phyloP scores from a whole-genome alignment of 768 basidiomycete genomes.

The Gelatoporia subvermispora region DNA sequence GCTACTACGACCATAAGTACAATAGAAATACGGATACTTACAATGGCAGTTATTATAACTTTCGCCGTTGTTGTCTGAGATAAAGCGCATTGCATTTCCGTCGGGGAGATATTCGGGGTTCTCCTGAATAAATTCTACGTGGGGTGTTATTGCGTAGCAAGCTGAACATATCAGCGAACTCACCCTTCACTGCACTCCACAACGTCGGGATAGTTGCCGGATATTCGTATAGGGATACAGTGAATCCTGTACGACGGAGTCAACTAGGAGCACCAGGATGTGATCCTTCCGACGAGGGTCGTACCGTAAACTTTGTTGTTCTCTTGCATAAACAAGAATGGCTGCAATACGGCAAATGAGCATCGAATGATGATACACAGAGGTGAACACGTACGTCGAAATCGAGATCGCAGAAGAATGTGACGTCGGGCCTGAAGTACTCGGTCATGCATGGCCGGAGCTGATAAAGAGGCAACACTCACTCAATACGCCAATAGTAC shows the following conservation, averaged over 20 bases:
- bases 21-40: slow-evolving; percentile 19
- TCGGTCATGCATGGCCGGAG: neutral
- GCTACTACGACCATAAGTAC: neutral
- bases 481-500: slow-evolving; percentile 52
- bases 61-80: slow-evolving; percentile 51
- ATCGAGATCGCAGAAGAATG: slow-evolving; percentile 53
- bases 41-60: slow-evolving; percentile 58
- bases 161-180: slow-evolving; percentile 1
- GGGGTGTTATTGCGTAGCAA: neutral
- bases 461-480: slow-evolving; percentile 12
- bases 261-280: neutral
- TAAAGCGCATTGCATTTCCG: slow-evolving; percentile 51
- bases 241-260: slow-evolving; percentile 45
- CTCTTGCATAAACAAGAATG: slow-evolving; percentile 55
- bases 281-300: neutral
- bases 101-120: slow-evolving; percentile 44
- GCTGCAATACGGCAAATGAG: slow-evolving; percentile 20
- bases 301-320: slow-evolving; percentile 50
- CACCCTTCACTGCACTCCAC: slow-evolving; percentile 67
- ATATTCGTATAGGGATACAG: slow-evolving; percentile 71
- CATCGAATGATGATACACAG: neutral
- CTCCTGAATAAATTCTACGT: slow-evolving; percentile 43
- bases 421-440: slow-evolving; percentile 42
- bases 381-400: slow-evolving; percentile 31
- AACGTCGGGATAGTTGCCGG: slow-evolving; percentile 70